A percentile compares a stretch with the other conserved stretches of the same genome.
Conservation (phyloP, 257 asterid genomes). For the Osmanthus fragrans region DNA sequence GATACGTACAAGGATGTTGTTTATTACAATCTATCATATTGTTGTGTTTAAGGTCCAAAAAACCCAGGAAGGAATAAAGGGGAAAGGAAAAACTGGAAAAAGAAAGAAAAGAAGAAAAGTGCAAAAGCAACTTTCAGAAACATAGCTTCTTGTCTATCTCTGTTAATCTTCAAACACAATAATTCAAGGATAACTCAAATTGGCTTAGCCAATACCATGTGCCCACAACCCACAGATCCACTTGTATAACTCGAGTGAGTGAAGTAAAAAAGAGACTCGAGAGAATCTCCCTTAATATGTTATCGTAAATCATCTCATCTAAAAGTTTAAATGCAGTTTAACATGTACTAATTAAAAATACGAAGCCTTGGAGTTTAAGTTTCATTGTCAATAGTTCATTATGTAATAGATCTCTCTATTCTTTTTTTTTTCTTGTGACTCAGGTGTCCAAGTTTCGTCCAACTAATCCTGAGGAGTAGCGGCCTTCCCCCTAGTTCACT, state of each 20-base stretch:
- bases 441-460: too few relatives aligned
- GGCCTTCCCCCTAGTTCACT: too few relatives aligned
- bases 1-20: slow-evolving; percentile 29
- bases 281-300: slow-evolving; percentile 27
- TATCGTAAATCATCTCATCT: not conserved
- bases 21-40: slow-evolving; percentile 28
- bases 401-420: too few relatives aligned
- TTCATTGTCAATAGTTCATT: not conserved
- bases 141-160: slow-evolving; percentile 42
- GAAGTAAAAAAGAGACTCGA: slow-evolving; percentile 22
- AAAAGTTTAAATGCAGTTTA: not conserved
- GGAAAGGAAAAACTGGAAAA: slow-evolving; percentile 24
- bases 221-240: slow-evolving; percentile 32
- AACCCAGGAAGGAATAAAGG: slow-evolving; percentile 41
- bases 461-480: too few relatives aligned
- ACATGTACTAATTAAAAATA: too few relatives aligned
- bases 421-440: too few relatives aligned
- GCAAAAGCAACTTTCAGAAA: slow-evolving; percentile 47
- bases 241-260: slow-evolving; percentile 35
- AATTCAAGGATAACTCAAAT: slow-evolving; percentile 18
- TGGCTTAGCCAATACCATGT: slow-evolving; percentile 41
- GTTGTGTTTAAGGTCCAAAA: slow-evolving; percentile 37
- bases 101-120: slow-evolving; percentile 17
- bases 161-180: slow-evolving; percentile 7
- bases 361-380: slow-evolving; percentile 30